phyloP scores from a whole-genome alignment of 2,329 filamentous ascomycete species.

The Dothideomycetes sp. region DNA sequence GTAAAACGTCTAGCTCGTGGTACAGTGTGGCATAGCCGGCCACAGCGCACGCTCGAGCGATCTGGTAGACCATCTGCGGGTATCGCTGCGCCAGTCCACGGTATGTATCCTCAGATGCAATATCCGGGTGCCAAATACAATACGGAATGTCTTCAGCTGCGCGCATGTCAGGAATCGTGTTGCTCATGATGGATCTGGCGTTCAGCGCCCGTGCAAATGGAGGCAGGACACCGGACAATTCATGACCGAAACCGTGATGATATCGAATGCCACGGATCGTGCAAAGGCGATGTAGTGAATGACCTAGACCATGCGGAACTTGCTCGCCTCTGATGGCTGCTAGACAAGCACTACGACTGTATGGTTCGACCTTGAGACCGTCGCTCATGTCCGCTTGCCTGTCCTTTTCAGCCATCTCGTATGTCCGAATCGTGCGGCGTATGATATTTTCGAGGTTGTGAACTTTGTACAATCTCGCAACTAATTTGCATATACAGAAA shows the following conservation, averaged over 20 bases:
- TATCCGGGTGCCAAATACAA: slow-evolving; percentile 36
- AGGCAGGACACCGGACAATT: slow-evolving; percentile 13
- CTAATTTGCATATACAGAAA: no score
- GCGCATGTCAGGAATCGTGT: slow-evolving; percentile 24
- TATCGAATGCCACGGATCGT: slow-evolving; percentile 17
- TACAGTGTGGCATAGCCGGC: slow-evolving; percentile 31
- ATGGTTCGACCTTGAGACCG: no score
- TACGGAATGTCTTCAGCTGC: slow-evolving; percentile 26
- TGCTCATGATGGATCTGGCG: slow-evolving; percentile 32
- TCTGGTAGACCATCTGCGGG: slow-evolving; percentile 28
- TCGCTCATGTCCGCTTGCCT: no score
- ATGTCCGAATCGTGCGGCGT: no score
- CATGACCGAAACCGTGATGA: slow-evolving; percentile 15
- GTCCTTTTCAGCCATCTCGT: no score
- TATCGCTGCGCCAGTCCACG: slow-evolving; percentile 25
- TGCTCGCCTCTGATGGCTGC: slow-evolving; percentile 3
- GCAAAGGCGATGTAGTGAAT: not conserved
- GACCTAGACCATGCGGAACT: slow-evolving; percentile 2
- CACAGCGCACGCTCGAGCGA: slow-evolving; percentile 33
- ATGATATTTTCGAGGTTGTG: no score
- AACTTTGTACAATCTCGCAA: no score
- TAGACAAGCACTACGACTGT: not conserved
- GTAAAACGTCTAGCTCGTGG: slow-evolving; percentile 29
- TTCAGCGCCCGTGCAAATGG: slow-evolving; percentile 22
- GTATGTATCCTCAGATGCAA: slow-evolving; percentile 30